Evolutionary conservation across 2,329 filamentous ascomycete species (phyloP).

Genomic region (Ophiocordyceps camponoti-leonardi): DNA sequence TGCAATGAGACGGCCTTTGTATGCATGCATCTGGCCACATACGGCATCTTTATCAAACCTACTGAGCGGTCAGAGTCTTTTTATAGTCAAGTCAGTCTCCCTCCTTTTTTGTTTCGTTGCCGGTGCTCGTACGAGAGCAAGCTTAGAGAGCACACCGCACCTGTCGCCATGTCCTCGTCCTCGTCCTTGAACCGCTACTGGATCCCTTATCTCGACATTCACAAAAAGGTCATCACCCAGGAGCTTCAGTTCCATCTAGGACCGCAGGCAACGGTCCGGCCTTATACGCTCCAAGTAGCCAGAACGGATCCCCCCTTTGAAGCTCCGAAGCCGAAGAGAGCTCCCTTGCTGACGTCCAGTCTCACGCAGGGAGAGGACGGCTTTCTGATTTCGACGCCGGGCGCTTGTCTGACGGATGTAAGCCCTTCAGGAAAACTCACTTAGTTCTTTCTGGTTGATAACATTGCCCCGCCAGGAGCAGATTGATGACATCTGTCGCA

Average conservation of each 20-base stretch:
- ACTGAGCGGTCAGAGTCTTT: constrained; percentile 1
- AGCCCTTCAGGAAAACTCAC: constrained; percentile 11
- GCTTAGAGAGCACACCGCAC: too few relatives aligned
- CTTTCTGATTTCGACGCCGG: constrained; percentile 40
- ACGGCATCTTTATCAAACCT: background rate
- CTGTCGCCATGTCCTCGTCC: constrained; percentile 10
- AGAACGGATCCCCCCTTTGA: too few relatives aligned
- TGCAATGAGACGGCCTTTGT: background rate
- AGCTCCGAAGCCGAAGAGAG: background rate
- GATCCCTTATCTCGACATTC: constrained; percentile 41
- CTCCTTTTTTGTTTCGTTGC: too few relatives aligned
- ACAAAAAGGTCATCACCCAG: constrained; percentile 41
- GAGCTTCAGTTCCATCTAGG: constrained; percentile 42
- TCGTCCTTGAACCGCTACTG: constrained; percentile 37
- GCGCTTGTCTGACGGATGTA: constrained; percentile 41
- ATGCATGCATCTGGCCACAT: constrained; percentile 1
- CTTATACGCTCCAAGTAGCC: constrained; percentile 36
- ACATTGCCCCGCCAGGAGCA: constrained; percentile 24
- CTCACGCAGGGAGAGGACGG: constrained; percentile 37
- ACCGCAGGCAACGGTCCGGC: constrained; percentile 37
- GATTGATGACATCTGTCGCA: constrained; percentile 44
- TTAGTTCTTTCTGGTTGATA: constrained; percentile 5
- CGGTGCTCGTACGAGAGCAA: background rate
- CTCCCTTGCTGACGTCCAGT: constrained; percentile 1
- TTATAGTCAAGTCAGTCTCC: background rate